Percentiles rank a stretch among this genome's conserved stretches.
Evolutionary conservation across 2,329 filamentous ascomycete species (phyloP).

Genomic region (Pestalotiopsis sp.): DNA sequence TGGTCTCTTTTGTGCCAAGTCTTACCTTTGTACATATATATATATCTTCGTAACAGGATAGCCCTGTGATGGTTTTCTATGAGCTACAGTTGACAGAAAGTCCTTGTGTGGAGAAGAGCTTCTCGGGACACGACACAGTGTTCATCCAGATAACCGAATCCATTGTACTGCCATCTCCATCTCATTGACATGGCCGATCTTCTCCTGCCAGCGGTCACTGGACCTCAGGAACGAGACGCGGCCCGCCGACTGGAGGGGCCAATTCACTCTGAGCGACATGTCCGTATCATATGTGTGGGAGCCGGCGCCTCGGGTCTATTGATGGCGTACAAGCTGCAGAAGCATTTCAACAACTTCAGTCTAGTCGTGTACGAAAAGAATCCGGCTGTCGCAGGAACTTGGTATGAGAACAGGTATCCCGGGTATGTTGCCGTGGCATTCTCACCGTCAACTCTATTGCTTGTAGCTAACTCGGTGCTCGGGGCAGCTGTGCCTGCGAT

Average conservation of each 20-base stretch:
- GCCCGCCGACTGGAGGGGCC: slow-evolving; percentile 11
- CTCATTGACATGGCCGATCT: slow-evolving; percentile 1
- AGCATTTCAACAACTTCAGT: slow-evolving; percentile 43
- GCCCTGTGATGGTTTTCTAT: background rate
- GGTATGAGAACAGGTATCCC: slow-evolving; percentile 52
- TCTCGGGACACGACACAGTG: no score
- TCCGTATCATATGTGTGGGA: slow-evolving; percentile 43
- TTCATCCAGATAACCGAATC: no score
- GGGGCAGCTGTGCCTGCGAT: slow-evolving; percentile 45
- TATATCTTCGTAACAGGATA: background rate
- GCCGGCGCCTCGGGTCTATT: slow-evolving; percentile 49
- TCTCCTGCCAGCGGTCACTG: background rate
- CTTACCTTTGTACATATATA: background rate
- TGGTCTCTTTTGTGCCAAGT: background rate
- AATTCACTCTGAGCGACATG: slow-evolving; percentile 22
- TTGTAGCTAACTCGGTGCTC: background rate
- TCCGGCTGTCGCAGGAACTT: slow-evolving; percentile 45
- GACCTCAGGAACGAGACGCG: slow-evolving; percentile 3
- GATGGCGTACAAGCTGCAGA: slow-evolving; percentile 50
- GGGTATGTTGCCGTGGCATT: slow-evolving; percentile 28
- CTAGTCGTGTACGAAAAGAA: slow-evolving; percentile 50
- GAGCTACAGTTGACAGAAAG: no score
- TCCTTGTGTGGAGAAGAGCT: no score
- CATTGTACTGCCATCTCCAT: background rate
- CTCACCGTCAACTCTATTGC: background rate